These are phyloP conservation scores for Glaciozyma martinii DNA, from an alignment of 768 basidiomycete species.

Conservation along the genomic window DNA sequence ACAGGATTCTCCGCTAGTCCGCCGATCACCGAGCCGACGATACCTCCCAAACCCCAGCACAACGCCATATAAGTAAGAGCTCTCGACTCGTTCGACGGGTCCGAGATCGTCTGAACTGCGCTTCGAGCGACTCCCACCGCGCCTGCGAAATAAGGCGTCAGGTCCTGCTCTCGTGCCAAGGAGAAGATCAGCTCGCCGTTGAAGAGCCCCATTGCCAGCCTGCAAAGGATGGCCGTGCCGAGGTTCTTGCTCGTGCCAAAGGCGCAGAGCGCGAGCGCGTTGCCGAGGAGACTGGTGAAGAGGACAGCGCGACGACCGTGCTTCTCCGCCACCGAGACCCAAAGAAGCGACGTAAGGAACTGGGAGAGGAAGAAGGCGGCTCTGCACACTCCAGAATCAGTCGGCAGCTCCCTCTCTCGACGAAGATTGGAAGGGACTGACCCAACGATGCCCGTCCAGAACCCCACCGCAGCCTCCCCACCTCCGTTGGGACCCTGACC, in stretches of 20 bases:
- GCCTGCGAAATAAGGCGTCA: conserved; percentile 80
- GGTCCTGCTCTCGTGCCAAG: conserved; percentile 40
- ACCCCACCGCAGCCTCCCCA: conserved; percentile 77
- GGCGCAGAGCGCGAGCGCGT: conserved; percentile 63
- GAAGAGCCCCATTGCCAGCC: conserved; percentile 27
- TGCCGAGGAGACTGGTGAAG: conserved; percentile 73
- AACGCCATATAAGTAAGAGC: conserved; percentile 84
- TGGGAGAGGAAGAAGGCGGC: conserved; percentile 73
- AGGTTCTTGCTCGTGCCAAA: conserved; percentile 54
- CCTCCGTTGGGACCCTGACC: conserved; percentile 49
- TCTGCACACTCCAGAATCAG: background rate
- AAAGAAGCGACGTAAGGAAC: conserved; percentile 86
- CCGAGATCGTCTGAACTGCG: conserved; percentile 75
- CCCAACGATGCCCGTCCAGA: conserved; percentile 77
- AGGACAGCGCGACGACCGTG: conserved; percentile 81
- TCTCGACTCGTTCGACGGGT: conserved; percentile 81
- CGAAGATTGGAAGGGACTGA: conserved; percentile 37
- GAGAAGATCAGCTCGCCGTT: conserved; percentile 2
- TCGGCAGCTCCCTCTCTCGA: no score
- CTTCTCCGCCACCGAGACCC: conserved; percentile 91
- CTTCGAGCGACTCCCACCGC: conserved; percentile 92
- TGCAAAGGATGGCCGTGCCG: conserved; percentile 21
- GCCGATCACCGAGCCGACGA: conserved; percentile 71
- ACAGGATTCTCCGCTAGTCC: conserved; percentile 28
- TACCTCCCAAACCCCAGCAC: conserved; percentile 82